Percentiles rank a stretch among this genome's conserved stretches.
phyloP scores from a whole-genome alignment of 192 early-diverging fungal species.

The Gryganskiella cystojenkinii region DNA sequence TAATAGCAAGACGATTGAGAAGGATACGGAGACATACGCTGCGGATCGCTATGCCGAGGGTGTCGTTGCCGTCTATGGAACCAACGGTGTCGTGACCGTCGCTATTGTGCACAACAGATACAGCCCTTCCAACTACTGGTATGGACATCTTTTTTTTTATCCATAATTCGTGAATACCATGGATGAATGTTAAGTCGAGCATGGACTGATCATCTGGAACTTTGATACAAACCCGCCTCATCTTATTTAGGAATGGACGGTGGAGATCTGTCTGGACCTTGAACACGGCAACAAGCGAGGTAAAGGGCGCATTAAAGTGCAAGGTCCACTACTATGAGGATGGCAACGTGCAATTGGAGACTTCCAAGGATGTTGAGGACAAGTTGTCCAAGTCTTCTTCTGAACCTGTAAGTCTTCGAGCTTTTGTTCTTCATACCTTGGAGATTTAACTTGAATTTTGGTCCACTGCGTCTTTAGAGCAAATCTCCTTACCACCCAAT shows the following conservation, averaged over 20 bases:
- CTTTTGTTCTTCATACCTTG: background rate
- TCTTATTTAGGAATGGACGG: conserved; percentile 93
- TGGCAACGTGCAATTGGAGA: conserved; percentile 96
- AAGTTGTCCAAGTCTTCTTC: conserved; percentile 29
- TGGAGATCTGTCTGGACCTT: conserved; percentile 90
- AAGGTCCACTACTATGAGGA: conserved; percentile 99
- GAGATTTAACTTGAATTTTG: background rate
- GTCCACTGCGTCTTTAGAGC: too few relatives aligned
- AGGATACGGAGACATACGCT: conserved; percentile 70
- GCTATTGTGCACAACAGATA: conserved; percentile 92
- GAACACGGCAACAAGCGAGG: conserved; percentile 60
- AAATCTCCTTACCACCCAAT: too few relatives aligned
- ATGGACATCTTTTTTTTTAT: background rate
- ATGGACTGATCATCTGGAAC: too few relatives aligned
- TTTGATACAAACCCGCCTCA: too few relatives aligned
- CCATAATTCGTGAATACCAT: too few relatives aligned
- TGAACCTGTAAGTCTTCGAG: conserved; percentile 36
- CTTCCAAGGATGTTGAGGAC: conserved; percentile 75
- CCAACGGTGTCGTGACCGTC: conserved; percentile 63
- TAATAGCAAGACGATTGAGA: conserved; percentile 69
- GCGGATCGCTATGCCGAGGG: conserved; percentile 86
- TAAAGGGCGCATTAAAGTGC: conserved; percentile 80
- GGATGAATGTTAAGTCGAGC: too few relatives aligned
- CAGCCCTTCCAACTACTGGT: conserved; percentile 95
- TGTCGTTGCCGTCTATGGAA: conserved; percentile 69